phyloP scores from a whole-genome alignment of 306 rosid genomes.

The Pterocarpus macrocarpus region DNA sequence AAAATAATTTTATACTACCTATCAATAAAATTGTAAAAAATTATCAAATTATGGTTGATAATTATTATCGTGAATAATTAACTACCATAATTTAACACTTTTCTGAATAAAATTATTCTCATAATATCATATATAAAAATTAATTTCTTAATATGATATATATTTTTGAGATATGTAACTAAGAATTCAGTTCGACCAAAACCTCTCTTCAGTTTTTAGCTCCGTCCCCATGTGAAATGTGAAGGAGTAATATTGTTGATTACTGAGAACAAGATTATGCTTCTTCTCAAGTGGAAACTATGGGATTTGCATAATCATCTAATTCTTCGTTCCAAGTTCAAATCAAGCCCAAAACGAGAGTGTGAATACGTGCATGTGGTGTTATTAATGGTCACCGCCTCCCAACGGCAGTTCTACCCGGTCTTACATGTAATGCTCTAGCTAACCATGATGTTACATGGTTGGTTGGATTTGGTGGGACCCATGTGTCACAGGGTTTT shows the following conservation, averaged over 20 bases:
- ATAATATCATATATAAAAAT: too few species aligned
- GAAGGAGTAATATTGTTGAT: neutral
- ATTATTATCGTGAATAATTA: too few species aligned
- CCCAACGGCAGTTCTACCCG: conserved; percentile 43
- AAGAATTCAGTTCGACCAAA: too few species aligned
- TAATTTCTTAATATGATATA: too few species aligned
- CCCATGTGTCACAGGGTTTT: conserved; percentile 51
- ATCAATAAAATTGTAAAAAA: too few species aligned
- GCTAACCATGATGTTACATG: conserved; percentile 68
- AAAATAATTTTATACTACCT: too few species aligned
- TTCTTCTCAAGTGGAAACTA: neutral
- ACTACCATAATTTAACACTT: too few species aligned
- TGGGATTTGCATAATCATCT: conserved; percentile 70
- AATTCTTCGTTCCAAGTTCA: neutral
- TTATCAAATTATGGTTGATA: too few species aligned
- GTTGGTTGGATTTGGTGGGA: conserved; percentile 90
- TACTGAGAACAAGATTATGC: conserved; percentile 53
- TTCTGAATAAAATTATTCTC: too few species aligned
- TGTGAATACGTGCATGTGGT: conserved; percentile 38
- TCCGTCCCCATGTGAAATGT: too few species aligned
- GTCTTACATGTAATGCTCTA: conserved; percentile 46
- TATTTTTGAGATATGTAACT: too few species aligned
- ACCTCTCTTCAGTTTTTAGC: too few species aligned
- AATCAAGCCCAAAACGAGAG: conserved; percentile 24
- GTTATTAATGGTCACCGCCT: conserved; percentile 51